Evolutionary conservation across 139 green algal species (phyloP).

Genomic region (Deuterostichococcus epilithicus): DNA sequence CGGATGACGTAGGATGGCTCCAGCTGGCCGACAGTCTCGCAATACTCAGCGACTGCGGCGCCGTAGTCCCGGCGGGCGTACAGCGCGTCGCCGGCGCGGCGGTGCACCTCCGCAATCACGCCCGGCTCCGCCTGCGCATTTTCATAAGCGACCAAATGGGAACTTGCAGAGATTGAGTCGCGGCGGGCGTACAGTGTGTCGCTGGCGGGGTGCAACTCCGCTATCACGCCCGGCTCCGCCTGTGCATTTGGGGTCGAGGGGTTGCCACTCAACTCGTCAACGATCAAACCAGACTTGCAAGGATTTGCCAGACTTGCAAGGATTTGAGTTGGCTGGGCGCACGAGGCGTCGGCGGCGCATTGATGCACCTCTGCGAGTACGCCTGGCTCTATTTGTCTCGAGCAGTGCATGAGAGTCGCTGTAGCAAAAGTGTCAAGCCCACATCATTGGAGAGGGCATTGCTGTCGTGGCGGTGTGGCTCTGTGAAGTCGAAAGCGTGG

Average conservation of each 20-base stretch:
- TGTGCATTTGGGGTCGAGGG: too few species aligned
- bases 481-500: too few species aligned
- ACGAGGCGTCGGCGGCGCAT: slow-evolving; percentile 79
- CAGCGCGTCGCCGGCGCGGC: slow-evolving; percentile 70
- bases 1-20: slow-evolving; percentile 94
- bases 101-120: slow-evolving; percentile 56
- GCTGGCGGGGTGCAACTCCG: slow-evolving; percentile 60
- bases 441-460: too few species aligned
- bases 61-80: slow-evolving; percentile 93
- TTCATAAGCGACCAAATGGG: too few species aligned
- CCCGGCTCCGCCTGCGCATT: slow-evolving; percentile 43
- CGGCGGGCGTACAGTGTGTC: slow-evolving; percentile 85
- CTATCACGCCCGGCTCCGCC: slow-evolving; percentile 45
- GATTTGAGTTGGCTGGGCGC: slow-evolving; percentile 88
- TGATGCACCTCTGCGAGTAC: slow-evolving; percentile 58
- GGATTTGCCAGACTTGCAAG: too few species aligned
- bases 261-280: too few species aligned
- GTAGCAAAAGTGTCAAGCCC: too few species aligned
- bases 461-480: too few species aligned
- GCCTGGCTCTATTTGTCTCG: too few species aligned
- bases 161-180: too few species aligned
- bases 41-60: slow-evolving; percentile 83
- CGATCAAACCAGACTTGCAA: too few species aligned
- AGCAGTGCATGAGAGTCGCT: too few species aligned
- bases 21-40: slow-evolving; percentile 67